Evolutionary conservation across 108 stramenopile genomes (phyloP), one percentile per base, ranked within the genome.

Genomic region (Skeletonema costatum): DNA sequence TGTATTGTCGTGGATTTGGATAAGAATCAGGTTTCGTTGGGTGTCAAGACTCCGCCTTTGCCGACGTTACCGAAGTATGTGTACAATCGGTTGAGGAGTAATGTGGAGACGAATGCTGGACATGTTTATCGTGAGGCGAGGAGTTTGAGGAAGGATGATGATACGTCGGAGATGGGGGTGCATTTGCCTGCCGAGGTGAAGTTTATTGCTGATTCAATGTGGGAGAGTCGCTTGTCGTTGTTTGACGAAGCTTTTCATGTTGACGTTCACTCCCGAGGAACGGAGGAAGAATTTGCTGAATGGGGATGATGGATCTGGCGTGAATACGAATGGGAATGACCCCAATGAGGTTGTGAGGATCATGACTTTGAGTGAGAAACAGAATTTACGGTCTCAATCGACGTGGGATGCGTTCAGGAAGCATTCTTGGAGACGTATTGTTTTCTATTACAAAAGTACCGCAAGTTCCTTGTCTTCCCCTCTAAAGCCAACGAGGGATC

Each of bases 1-100:
- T 90, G 90, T 7, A 88, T 97, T 42, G 92, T 97, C 12, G 97
- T 97, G 9, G 93, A 97, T 78, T 81, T 97, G 69, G 97, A 97
- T 77, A 69, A 83, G 31, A 96, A 96, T 65, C 70, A 75, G 9
- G 75, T 97, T 31, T 86, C 87, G 48, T 80, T 92, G 80, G 90
- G 93, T 16, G 39, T 71, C 3, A 61, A 73, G 29, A 91, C 89
- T 1, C 82, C 83, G n/a, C 68, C 73, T 16, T 74, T 93, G 36
- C 95, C 93, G 10, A 41, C 81, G 5, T 66, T 90, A 29, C 97
- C 97, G 17, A 68, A 77, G 30, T 84, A 88, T 31, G 85, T 90
- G 77, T 90, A 87, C 78, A 64, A 53, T 58, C 96, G 96, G 74
- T 78, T 97, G 4, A 71, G 78, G 61, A 73, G 61, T 11, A 71